phyloP scores from a whole-genome alignment of 2,329 filamentous ascomycete species.

The Diaporthe aspalathi region DNA sequence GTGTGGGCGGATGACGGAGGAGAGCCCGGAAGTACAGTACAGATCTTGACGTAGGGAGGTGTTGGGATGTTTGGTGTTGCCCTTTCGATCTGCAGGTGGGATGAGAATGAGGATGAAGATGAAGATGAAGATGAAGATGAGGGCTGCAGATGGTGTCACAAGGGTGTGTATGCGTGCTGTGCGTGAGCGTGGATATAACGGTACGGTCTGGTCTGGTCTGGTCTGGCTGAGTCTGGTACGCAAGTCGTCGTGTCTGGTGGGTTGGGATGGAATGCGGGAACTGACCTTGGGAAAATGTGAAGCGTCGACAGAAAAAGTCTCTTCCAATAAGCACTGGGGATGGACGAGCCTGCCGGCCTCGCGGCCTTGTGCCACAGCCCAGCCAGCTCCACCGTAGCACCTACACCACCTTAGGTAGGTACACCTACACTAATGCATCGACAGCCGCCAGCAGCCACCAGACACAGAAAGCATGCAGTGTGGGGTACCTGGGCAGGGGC shows the following conservation, averaged over 20 bases:
- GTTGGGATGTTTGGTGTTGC: constrained; percentile 3
- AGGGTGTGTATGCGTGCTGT: background rate
- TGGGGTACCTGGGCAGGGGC: constrained; percentile 12
- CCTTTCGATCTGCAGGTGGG: background rate
- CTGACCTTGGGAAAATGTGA: constrained; percentile 29
- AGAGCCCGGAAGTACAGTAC: constrained; percentile 26
- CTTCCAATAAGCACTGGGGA: constrained; percentile 33
- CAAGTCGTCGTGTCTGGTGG: constrained; percentile 24
- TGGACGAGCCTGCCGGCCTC: constrained; percentile 4
- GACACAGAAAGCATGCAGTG: constrained; percentile 7
- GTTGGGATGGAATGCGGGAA: constrained; percentile 28
- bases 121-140: background rate
- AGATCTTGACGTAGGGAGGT: constrained; percentile 21
- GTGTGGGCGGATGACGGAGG: constrained; percentile 13
- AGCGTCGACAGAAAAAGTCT: constrained; percentile 36
- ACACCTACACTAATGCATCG: too few relatives aligned
- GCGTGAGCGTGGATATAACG: too few relatives aligned
- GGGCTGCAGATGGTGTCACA: constrained; percentile 28
- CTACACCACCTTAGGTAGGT: too few relatives aligned
- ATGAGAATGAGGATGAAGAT: background rate
- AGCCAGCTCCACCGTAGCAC: constrained; percentile 28
- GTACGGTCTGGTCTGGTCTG: too few relatives aligned
- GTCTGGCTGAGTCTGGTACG: background rate
- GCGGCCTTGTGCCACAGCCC: constrained; percentile 5
- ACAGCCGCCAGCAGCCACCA: constrained; percentile 20